These are phyloP conservation scores for Picea glauca DNA, from an alignment of 75 land plant species.

Conservation along the genomic window DNA sequence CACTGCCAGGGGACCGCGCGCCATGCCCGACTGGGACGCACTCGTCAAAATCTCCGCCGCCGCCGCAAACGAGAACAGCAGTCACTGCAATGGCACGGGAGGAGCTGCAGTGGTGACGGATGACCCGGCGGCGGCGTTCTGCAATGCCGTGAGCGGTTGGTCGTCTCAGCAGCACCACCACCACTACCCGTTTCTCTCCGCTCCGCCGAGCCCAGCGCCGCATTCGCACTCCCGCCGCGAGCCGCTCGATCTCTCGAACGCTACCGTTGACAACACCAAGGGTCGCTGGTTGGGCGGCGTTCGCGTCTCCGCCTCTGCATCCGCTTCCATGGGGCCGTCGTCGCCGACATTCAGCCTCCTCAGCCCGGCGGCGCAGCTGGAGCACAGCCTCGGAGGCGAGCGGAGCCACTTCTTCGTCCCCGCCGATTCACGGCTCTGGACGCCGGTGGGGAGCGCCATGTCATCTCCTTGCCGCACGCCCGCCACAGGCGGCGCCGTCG, in stretches of 20 bases:
- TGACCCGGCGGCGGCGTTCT: constrained; percentile 7
- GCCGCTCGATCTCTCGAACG: constrained; percentile 7
- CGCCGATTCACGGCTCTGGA: constrained; percentile 35
- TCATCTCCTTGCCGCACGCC: constrained; percentile 57
- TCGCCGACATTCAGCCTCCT: constrained; percentile 77
- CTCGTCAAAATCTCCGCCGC: not conserved
- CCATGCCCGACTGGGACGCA: constrained; percentile 62
- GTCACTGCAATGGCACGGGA: not conserved
- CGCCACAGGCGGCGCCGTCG: constrained; percentile 27
- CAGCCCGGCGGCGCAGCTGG: constrained; percentile 14
- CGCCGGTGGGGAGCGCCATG: constrained; percentile 57
- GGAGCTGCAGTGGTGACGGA: not conserved
- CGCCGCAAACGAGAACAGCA: not conserved
- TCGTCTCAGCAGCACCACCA: not conserved
- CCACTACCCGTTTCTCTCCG: constrained; percentile 32
- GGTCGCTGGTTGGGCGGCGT: constrained; percentile 44
- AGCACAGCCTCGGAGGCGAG: constrained; percentile 1
- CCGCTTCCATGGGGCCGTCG: constrained; percentile 27
- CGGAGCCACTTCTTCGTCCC: not conserved
- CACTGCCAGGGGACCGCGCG: constrained; percentile 47
- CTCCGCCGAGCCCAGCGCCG: constrained; percentile 53
- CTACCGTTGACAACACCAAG: constrained; percentile 7
- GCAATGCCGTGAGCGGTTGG: constrained; percentile 21
- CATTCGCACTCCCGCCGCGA: constrained; percentile 29
- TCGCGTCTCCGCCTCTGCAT: constrained; percentile 27